A percentile compares a stretch with the other conserved stretches of the same genome.
phyloP scores from a whole-genome alignment of 2,329 filamentous ascomycete genomes.

The Aspergillus sojae region DNA sequence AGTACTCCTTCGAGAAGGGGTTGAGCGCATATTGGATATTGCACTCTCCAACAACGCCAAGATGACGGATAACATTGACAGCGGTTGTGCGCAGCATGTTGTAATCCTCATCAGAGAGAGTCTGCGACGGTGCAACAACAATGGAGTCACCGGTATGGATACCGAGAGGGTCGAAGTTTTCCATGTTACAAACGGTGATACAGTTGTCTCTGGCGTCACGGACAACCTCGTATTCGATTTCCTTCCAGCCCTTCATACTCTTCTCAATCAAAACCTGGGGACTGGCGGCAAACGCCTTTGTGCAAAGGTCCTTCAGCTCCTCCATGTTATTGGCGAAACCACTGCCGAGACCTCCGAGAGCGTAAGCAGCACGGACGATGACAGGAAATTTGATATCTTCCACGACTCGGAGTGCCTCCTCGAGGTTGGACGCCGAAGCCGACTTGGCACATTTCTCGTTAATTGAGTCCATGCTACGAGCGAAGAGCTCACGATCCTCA shows the following conservation, averaged over 20 bases:
- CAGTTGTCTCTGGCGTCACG: constrained; percentile 96
- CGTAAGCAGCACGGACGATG: constrained; percentile 95
- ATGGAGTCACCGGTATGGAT: constrained; percentile 99
- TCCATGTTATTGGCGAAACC: constrained; percentile 89
- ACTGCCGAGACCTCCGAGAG: constrained; percentile 89
- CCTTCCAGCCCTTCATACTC: constrained; percentile 99
- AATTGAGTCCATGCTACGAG: constrained; percentile 97
- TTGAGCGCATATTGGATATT: constrained; percentile 99
- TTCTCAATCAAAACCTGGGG: constrained; percentile 95
- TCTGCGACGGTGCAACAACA: constrained; percentile 95
- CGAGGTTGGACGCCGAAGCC: constrained; percentile 82
- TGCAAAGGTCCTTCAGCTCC: constrained; percentile 83
- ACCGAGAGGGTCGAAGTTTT: constrained; percentile 97
- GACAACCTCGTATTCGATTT: constrained; percentile 98
- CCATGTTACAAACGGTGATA: constrained; percentile 99
- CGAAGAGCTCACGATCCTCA: constrained; percentile 95
- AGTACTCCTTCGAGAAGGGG: constrained; percentile 93
- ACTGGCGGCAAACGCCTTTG: constrained; percentile 91
- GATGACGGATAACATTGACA: constrained; percentile 93
- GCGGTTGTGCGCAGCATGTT: constrained; percentile 98
- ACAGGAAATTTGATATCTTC: constrained; percentile 94
- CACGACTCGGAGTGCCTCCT: constrained; percentile 86
- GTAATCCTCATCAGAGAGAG: constrained; percentile 95
- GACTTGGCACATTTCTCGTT: constrained; percentile 98
- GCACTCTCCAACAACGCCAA: constrained; percentile 97